Evolutionary conservation across 352 stramenopile species (phyloP), one percentile per base, ranked within the genome.

Genomic region (Phytopythium vexans): DNA sequence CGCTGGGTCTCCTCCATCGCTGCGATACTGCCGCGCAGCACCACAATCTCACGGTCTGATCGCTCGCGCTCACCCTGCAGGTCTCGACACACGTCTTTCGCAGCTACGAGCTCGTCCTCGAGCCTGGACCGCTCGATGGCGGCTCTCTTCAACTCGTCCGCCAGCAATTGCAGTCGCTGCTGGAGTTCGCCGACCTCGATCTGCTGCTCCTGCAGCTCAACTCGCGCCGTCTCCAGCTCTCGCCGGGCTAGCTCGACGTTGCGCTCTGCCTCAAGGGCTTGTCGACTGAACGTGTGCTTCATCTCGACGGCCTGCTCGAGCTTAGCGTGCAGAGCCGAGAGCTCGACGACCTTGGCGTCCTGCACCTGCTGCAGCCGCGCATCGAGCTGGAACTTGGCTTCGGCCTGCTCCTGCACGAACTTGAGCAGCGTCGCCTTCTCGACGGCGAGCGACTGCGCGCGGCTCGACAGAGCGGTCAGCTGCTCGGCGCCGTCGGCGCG

Each of bases 371-470:
- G 77, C 1, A 83, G 21, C 52, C 66, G 61, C 10, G 74, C 71
- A 11, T 92, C 77, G 8, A 86, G 33, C 15, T 77, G 67, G 40
- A 89, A 82, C 42, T 89, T 90, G 41, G 64, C 59, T 52, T 89
- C 77, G 1, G 79, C 80, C 52, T 90, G 79, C 34, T 89, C 74
- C 15, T 90, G 82, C 21, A 90, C 86, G 47, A 79, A 90, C 45
- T 84, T 83, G 51, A 92, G 65, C 36, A 92, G 54, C 33, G 73
- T 87, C 3, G 79, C 67, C 43, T 90, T 89, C 56, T 92, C 82
- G 32, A 79, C 86, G 11, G 72, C 74, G 11, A 69, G 64, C 12
- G 73, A 89, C 53, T 88, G 76, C 21, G 63, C 64, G 12, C 87
- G 73, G 15, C 62, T 74, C 8, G 70, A 54, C 15, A 67, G 41